A percentile compares a stretch with the other conserved stretches of the same genome.
phyloP scores from a whole-genome alignment of 1,284 basidiomycete species.

The Papiliotrema fonsecae region DNA sequence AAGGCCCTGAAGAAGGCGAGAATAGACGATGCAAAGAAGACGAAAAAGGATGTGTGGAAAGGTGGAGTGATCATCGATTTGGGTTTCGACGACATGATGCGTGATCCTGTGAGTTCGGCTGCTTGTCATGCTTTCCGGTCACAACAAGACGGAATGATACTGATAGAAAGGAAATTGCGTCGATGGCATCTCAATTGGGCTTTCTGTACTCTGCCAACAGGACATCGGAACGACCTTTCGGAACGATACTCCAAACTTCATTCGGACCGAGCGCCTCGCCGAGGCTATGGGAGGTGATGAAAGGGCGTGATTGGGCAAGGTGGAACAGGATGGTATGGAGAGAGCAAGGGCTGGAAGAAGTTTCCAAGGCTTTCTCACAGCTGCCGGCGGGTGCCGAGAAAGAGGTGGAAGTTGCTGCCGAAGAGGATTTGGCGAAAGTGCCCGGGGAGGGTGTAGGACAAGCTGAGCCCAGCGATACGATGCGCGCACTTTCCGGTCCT shows the following conservation, averaged over 20 bases:
- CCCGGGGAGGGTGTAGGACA: not conserved
- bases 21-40: slow-evolving; percentile 38
- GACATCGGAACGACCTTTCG: slow-evolving; percentile 64
- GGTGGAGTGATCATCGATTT: slow-evolving; percentile 82
- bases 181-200: slow-evolving; percentile 78
- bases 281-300: slow-evolving; percentile 35
- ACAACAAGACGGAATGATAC: no score
- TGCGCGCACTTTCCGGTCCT: not conserved
- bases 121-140: no score
- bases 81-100: slow-evolving; percentile 93
- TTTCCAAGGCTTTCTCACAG: slow-evolving; percentile 13
- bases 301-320: slow-evolving; percentile 54
- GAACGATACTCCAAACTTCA: slow-evolving; percentile 68
- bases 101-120: slow-evolving; percentile 66
- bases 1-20: slow-evolving; percentile 24
- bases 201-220: slow-evolving; percentile 86
- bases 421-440: not conserved
- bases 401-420: not conserved
- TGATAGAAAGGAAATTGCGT: slow-evolving; percentile 69
- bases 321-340: slow-evolving; percentile 83
- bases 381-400: not conserved
- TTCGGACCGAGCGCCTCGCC: slow-evolving; percentile 49
- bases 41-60: slow-evolving; percentile 43
- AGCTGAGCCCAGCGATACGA: not conserved
- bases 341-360: slow-evolving; percentile 51